A percentile compares a stretch with the other conserved stretches of the same genome.
Evolutionary conservation across 768 basidiomycete species (phyloP).

Genomic region (button mushroom (Agaricus bisporus)): DNA sequence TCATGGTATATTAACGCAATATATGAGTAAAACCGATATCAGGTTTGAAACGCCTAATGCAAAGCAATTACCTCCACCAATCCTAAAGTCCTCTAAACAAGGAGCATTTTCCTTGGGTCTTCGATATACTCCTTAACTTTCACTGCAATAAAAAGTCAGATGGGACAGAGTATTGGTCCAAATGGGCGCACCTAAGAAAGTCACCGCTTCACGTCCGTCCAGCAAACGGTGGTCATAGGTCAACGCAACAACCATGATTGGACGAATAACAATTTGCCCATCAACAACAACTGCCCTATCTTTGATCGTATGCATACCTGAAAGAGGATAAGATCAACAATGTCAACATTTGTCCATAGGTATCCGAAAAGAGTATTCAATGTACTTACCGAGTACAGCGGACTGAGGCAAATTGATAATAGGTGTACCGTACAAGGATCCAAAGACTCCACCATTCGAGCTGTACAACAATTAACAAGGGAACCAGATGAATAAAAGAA

Average conservation of each 20-base stretch:
- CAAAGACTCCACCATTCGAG: slow-evolving; percentile 98
- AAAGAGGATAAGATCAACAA: slow-evolving; percentile 1
- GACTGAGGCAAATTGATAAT: slow-evolving; percentile 97
- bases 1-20: slow-evolving; percentile 4
- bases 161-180: background rate
- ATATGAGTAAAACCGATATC: background rate
- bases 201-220: slow-evolving; percentile 93
- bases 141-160: slow-evolving; percentile 37
- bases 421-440: slow-evolving; percentile 95
- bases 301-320: slow-evolving; percentile 93
- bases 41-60: background rate
- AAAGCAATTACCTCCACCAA: background rate
- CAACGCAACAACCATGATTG: slow-evolving; percentile 91
- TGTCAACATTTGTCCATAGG: background rate
- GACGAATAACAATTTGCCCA: slow-evolving; percentile 93
- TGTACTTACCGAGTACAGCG: slow-evolving; percentile 73
- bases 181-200: slow-evolving; percentile 81
- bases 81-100: slow-evolving; percentile 25
- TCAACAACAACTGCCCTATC: slow-evolving; percentile 87
- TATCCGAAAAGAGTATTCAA: background rate
- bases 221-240: slow-evolving; percentile 96
- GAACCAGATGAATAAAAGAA: background rate
- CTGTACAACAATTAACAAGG: slow-evolving; percentile 30
- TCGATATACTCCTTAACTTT: slow-evolving; percentile 92
- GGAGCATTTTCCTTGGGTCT: slow-evolving; percentile 89